Evolutionary conservation across 176 grass and related monocot species (phyloP).

Genomic region (Avena eriantha): DNA sequence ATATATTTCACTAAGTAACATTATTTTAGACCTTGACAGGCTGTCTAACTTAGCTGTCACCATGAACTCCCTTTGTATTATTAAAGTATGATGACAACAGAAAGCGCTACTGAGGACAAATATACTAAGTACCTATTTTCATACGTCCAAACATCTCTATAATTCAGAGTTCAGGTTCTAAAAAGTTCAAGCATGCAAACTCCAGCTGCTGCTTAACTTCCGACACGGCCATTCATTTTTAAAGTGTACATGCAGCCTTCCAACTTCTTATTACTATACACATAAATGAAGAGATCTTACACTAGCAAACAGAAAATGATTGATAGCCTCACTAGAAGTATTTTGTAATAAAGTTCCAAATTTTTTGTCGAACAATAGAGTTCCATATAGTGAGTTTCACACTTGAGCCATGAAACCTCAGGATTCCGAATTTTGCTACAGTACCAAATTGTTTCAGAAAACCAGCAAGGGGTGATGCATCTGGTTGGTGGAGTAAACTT

Average conservation of each 20-base stretch:
- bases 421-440: conserved; percentile 27
- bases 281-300: neutral
- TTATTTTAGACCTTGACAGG: neutral
- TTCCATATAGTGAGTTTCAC: conserved; percentile 13
- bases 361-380: neutral
- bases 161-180: neutral
- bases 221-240: neutral
- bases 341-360: conserved; percentile 53
- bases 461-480: conserved; percentile 42
- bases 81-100: neutral
- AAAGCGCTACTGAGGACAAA: neutral
- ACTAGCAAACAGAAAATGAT: conserved; percentile 46
- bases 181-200: neutral
- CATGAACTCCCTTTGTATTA: no score
- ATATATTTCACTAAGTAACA: neutral
- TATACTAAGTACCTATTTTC: neutral
- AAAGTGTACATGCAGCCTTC: neutral
- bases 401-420: conserved; percentile 33
- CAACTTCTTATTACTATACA: neutral
- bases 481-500: conserved; percentile 57
- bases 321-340: conserved; percentile 61
- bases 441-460: conserved; percentile 50
- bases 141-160: neutral
- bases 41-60: neutral
- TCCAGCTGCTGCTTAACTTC: neutral